Evolutionary conservation across 2,329 filamentous ascomycete genomes (phyloP), one percentile per base, ranked within the genome.

Genomic region (Leptographium lundbergii): DNA sequence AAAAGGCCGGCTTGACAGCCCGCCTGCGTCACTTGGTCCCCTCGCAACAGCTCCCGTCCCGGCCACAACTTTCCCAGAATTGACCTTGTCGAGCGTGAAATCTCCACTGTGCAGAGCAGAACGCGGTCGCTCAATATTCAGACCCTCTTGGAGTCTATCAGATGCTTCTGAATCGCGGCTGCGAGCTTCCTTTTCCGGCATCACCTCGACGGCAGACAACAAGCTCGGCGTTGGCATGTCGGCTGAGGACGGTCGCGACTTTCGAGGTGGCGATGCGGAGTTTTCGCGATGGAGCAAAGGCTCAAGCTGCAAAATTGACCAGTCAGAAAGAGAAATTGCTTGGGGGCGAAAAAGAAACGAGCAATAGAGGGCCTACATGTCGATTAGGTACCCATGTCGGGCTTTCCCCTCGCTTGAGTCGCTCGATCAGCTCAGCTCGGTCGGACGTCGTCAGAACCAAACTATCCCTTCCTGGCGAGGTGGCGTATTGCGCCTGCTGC

Each of bases 381-480:
- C 79, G 79, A 68, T 78, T 82, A 32, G 84, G 81, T 47, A 85
- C 76, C 89, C 89, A 94, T 5, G 83, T 82, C 45, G 88, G 86
- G 67, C 83, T 87, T 71, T 91, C 85, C 36, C 84, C 84, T 70
- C 81, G 83, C 74, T 96, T 96, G 64, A 96, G 79, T 63, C 86
- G 81, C 71, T 91, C 82, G 60, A 97, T 96, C 66, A 96, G 75
- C 70, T 91, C 87, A 60, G 84, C 83, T 63, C 91, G 81, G 69
- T 90, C 84, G 22, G 77, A 78, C 42, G 75, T 76, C 14, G 73
- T 63, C n/a, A 34, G 32, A 34, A 63, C 65, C 10, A 65, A 60
- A 6, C 60, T 52, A 36, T 68, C 67, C 25, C 65, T 64, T 29
- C 71, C 69, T 6, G 71, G 71, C 1, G 70, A 69, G 6, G 56